Evolutionary conservation across 1,139 yeast species (phyloP).

Genomic region (Magnusiomyces suaveolens): DNA sequence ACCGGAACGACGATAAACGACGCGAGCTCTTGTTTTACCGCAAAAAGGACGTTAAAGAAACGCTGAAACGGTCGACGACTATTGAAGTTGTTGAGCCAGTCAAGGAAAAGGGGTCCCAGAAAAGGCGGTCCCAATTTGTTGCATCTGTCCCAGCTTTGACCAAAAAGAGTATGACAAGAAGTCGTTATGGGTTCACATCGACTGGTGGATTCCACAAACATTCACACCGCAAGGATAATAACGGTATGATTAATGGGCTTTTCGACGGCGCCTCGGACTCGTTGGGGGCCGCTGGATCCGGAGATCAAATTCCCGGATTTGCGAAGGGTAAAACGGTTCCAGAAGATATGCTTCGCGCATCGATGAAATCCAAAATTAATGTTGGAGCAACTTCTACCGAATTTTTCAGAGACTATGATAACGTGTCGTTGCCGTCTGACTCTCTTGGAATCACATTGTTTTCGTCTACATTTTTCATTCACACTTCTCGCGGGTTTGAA

Average conservation of each 20-base stretch:
- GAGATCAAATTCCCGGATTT: too few species aligned
- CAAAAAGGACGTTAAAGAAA: conserved; percentile 24
- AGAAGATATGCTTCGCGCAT: not conserved
- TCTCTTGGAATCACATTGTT: conserved; percentile 32
- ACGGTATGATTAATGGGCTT: too few species aligned
- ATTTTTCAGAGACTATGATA: conserved; percentile 32
- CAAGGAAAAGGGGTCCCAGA: conserved; percentile 38
- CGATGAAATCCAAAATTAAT: conserved; percentile 1
- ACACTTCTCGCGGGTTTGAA: conserved; percentile 61
- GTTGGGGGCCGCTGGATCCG: too few species aligned
- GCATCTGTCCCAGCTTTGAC: not conserved
- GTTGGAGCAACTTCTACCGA: conserved; percentile 26
- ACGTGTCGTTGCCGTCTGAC: conserved; percentile 28
- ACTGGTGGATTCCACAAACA: not conserved
- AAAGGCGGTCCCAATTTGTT: conserved; percentile 25
- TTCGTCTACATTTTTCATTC: conserved; percentile 46
- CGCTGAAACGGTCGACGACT: conserved; percentile 20
- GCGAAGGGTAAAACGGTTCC: not conserved
- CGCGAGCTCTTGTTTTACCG: conserved; percentile 45
- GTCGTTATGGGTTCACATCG: not conserved
- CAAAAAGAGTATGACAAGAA: not conserved
- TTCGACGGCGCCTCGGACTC: too few species aligned
- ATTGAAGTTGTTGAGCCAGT: conserved; percentile 38
- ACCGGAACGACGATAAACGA: not conserved
- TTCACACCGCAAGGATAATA: not conserved